Evolutionary conservation across 805 yeast genomes (phyloP).

Genomic region (Spathaspora girioi): DNA sequence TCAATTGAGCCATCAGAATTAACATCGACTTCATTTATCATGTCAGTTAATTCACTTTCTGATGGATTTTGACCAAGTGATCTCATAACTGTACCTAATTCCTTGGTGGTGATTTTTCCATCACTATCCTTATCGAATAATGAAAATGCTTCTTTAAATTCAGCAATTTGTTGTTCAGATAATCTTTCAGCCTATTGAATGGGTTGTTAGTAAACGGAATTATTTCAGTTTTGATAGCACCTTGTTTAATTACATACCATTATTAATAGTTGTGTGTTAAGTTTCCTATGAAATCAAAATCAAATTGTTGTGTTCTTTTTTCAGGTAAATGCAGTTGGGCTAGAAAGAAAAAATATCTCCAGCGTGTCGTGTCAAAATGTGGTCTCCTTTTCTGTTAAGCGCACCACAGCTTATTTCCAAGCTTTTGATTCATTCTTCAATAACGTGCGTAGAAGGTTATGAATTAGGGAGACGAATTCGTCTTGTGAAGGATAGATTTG

Average conservation of each 20-base stretch:
- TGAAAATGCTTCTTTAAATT: slow-evolving; percentile 96
- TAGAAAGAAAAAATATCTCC: too few relatives aligned
- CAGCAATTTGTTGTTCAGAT: slow-evolving; percentile 94
- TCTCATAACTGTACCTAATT: slow-evolving; percentile 97
- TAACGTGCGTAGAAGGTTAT: too few relatives aligned
- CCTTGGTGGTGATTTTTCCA: slow-evolving; percentile 94
- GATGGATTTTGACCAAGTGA: slow-evolving; percentile 97
- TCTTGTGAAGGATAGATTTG: too few relatives aligned
- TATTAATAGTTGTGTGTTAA: not conserved
- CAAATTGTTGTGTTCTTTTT: not conserved
- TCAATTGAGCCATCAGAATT: slow-evolving; percentile 80
- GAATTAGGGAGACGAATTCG: too few relatives aligned
- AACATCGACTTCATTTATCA: slow-evolving; percentile 95
- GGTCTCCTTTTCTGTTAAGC: too few relatives aligned
- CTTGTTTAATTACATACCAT: slow-evolving; percentile 7
- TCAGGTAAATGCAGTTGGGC: too few relatives aligned
- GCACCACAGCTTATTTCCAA: too few relatives aligned
- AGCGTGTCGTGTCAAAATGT: too few relatives aligned
- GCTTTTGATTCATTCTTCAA: too few relatives aligned
- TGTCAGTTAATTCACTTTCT: slow-evolving; percentile 91
- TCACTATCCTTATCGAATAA: slow-evolving; percentile 95
- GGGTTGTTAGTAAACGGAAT: slow-evolving; percentile 11
- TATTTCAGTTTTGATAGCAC: not conserved
- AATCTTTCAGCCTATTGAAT: slow-evolving; percentile 69
- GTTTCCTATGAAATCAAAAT: not conserved